These are phyloP conservation scores for Didymella pomorum DNA, from an alignment of 2,329 filamentous ascomycete species.

Conservation along the genomic window DNA sequence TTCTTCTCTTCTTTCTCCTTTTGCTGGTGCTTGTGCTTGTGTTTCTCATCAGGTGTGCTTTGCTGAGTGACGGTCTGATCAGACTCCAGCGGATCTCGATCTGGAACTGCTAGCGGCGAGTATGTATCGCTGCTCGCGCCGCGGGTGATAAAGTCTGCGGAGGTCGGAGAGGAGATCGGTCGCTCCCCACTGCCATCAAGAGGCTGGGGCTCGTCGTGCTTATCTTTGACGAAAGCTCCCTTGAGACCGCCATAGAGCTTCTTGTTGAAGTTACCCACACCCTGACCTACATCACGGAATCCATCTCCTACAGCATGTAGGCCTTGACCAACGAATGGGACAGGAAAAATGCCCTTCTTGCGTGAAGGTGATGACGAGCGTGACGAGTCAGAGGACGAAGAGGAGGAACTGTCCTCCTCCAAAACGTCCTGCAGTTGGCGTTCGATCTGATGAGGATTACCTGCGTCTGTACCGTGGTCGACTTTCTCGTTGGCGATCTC, in stretches of 20 bases:
- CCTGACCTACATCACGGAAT: constrained; percentile 59
- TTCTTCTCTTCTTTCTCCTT: constrained; percentile 29
- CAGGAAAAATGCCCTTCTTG: constrained; percentile 45
- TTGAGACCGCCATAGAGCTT: constrained; percentile 52
- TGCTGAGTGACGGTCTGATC: constrained; percentile 34
- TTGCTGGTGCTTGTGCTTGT: constrained; percentile 27
- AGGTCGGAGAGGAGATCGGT: constrained; percentile 36
- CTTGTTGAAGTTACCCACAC: constrained; percentile 50
- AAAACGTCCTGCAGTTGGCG: constrained; percentile 59
- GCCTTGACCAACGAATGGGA: constrained; percentile 58
- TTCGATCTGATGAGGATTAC: constrained; percentile 64
- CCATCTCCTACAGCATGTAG: constrained; percentile 54
- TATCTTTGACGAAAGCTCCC: constrained; percentile 41
- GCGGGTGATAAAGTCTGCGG: constrained; percentile 37
- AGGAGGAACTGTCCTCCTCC: constrained; percentile 38
- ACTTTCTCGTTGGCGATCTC: constrained; percentile 62
- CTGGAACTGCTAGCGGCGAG: constrained; percentile 36
- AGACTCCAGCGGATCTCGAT: constrained; percentile 32
- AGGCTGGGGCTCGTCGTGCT: constrained; percentile 20
- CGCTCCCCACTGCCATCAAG: constrained; percentile 34
- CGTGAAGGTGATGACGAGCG: constrained; percentile 46
- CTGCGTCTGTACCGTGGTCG: constrained; percentile 62
- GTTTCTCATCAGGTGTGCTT: constrained; percentile 35
- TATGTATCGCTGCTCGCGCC: constrained; percentile 46
- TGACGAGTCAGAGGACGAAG: constrained; percentile 46